Conservation (phyloP, 2,329 filamentous ascomycete genomes). For the Fusarium marasasianum region DNA sequence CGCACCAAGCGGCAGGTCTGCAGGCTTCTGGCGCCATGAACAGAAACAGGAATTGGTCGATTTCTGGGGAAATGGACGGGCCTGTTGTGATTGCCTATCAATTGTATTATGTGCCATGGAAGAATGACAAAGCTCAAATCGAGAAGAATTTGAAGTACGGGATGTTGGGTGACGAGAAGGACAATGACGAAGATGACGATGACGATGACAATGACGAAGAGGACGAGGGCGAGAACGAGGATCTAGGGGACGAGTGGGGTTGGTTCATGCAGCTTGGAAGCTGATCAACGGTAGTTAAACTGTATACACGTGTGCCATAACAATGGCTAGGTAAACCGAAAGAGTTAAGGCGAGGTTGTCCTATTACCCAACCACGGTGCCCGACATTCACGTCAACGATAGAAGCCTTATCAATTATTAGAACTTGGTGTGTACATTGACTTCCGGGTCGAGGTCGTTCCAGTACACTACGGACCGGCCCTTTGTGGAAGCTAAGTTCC, state of each 20-base stretch:
- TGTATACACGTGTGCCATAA: no score
- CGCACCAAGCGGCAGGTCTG: no score
- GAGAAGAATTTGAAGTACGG: neutral
- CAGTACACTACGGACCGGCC: neutral
- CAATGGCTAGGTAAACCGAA: neutral
- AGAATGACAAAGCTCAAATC: neutral
- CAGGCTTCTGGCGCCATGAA: no score
- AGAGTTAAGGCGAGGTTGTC: accelerated
- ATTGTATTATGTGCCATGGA: neutral
- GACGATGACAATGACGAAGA: neutral
- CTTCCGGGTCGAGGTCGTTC: accelerated
- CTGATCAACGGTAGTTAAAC: accelerated
- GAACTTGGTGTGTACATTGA: neutral
- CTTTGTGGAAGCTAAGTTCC: neutral
- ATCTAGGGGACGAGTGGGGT: neutral
- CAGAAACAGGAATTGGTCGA: no score
- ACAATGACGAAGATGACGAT: neutral
- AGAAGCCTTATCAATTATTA: accelerated
- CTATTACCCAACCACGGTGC: accelerated
- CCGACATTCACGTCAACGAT: accelerated
- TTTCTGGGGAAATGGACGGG: neutral
- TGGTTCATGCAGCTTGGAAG: neutral
- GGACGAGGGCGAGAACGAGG: neutral
- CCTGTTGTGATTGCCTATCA: neutral
- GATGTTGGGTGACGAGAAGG: neutral